Percentiles rank a stretch among this genome's conserved stretches.
Conservation (phyloP, 352 stramenopile genomes). For the Globisporangium barbulae region DNA sequence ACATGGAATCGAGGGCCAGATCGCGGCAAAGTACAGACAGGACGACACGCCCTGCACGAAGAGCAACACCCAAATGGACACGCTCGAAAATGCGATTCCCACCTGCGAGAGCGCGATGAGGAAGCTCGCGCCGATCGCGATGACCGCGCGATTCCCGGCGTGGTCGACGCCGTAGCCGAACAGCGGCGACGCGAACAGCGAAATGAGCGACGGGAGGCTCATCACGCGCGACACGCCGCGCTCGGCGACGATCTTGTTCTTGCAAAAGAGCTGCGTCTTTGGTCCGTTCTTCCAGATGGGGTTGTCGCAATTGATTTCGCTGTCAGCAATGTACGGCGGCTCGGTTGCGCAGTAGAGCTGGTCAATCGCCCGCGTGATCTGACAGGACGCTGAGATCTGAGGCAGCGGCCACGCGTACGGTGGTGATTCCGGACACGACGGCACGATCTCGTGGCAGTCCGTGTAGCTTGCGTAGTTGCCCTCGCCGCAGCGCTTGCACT, state of each 20-base stretch:
- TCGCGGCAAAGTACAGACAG: constrained; percentile 70
- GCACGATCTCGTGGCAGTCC: constrained; percentile 41
- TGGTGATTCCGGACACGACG: constrained; percentile 28
- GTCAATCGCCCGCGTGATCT: constrained; percentile 29
- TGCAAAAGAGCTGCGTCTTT: constrained; percentile 31
- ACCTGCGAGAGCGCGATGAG: constrained; percentile 64
- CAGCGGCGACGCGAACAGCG: constrained; percentile 60
- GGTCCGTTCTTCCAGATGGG: constrained; percentile 35
- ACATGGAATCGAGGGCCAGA: constrained; percentile 85
- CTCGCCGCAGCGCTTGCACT: constrained; percentile 34
- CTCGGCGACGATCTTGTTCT: constrained; percentile 39
- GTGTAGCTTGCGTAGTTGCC: constrained; percentile 37
- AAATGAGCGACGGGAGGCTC: constrained; percentile 79
- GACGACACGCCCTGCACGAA: constrained; percentile 77
- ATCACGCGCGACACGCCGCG: constrained; percentile 51
- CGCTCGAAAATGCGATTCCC: constrained; percentile 38
- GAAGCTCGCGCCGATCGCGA: constrained; percentile 47
- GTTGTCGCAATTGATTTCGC: constrained; percentile 47
- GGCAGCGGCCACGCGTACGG: constrained; percentile 45
- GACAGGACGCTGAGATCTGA: constrained; percentile 30
- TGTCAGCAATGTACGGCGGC: constrained; percentile 38
- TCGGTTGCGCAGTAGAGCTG: constrained; percentile 29
- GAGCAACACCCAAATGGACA: constrained; percentile 58
- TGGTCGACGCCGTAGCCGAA: constrained; percentile 76
- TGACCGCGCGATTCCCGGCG: constrained; percentile 48